Conservation (phyloP, 345 rosid genomes). For the Theobroma cacao region DNA sequence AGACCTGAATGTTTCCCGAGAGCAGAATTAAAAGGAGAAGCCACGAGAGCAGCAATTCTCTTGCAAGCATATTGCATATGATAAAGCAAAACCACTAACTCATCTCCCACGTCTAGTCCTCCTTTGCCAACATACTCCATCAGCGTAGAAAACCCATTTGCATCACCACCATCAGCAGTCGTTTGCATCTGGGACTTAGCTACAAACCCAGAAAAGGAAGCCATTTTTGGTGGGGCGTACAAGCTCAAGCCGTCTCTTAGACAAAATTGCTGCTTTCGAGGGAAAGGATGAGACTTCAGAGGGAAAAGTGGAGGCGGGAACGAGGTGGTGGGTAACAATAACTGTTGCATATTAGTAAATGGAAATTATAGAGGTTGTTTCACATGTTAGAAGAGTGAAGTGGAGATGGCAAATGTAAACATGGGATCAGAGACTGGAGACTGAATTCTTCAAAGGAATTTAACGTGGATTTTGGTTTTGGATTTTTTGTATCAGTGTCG, state of each 20-base stretch:
- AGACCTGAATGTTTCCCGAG: conserved; percentile 44
- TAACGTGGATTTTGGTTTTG: background rate
- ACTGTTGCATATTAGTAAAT: conserved; percentile 2
- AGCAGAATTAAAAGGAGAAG: conserved; percentile 80
- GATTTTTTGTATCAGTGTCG: background rate
- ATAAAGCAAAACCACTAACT: conserved; percentile 59
- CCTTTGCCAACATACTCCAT: conserved; percentile 57
- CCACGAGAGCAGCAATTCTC: conserved; percentile 83
- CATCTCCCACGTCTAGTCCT: conserved; percentile 60
- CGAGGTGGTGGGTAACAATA: background rate
- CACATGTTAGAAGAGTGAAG: background rate
- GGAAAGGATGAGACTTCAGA: conserved; percentile 23
- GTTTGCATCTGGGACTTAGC: conserved; percentile 37
- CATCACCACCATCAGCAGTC: conserved; percentile 14
- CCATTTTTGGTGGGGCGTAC: conserved; percentile 37
- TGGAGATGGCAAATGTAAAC: background rate
- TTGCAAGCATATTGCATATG: conserved; percentile 92
- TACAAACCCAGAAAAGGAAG: conserved; percentile 44
- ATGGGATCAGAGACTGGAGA: background rate
- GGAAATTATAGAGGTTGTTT: background rate
- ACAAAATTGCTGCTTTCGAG: conserved; percentile 25
- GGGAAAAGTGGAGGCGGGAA: conserved; percentile 29
- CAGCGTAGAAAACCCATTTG: conserved; percentile 34
- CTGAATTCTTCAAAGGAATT: background rate
- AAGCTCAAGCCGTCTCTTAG: conserved; percentile 4